Conservation (phyloP, 164 flowering plant genomes). For the Aristolochia californica region DNA sequence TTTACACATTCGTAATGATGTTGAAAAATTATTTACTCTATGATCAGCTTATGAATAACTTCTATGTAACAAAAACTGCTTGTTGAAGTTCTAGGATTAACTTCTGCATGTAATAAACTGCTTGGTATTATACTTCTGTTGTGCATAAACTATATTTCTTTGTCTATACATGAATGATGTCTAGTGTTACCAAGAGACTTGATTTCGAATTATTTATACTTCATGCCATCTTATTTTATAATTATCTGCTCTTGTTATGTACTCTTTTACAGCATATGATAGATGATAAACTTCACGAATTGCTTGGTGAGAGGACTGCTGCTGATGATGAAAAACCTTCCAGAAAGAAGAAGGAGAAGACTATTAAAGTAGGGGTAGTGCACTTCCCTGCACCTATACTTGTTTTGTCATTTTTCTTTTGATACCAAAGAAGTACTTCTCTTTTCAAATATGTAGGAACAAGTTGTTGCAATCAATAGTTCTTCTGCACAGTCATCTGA, state of each 20-base stretch:
- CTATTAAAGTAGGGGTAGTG: slow-evolving; percentile 58
- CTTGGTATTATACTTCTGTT: too few species aligned
- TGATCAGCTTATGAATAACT: too few species aligned
- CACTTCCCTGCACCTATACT: neutral
- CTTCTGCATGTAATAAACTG: too few species aligned
- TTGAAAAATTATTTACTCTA: too few species aligned
- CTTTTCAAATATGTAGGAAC: neutral
- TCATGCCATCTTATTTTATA: neutral
- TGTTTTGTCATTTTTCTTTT: neutral
- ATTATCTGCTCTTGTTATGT: neutral
- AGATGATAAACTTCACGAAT: slow-evolving; percentile 50
- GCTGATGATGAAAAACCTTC: slow-evolving; percentile 77
- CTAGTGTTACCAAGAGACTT: too few species aligned
- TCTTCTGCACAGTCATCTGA: slow-evolving; percentile 42
- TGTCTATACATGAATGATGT: too few species aligned
- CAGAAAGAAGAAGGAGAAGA: slow-evolving; percentile 86
- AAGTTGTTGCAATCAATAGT: slow-evolving; percentile 17
- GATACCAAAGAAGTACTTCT: neutral
- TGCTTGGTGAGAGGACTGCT: slow-evolving; percentile 90
- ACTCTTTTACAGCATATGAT: slow-evolving; percentile 42
- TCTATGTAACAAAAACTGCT: too few species aligned
- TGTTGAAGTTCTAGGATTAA: too few species aligned
- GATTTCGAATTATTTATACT: too few species aligned
- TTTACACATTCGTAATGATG: too few species aligned
- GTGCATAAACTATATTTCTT: too few species aligned